Evolutionary conservation across 2,329 filamentous ascomycete genomes (phyloP).

Genomic region (Penicillium brevicompactum): DNA sequence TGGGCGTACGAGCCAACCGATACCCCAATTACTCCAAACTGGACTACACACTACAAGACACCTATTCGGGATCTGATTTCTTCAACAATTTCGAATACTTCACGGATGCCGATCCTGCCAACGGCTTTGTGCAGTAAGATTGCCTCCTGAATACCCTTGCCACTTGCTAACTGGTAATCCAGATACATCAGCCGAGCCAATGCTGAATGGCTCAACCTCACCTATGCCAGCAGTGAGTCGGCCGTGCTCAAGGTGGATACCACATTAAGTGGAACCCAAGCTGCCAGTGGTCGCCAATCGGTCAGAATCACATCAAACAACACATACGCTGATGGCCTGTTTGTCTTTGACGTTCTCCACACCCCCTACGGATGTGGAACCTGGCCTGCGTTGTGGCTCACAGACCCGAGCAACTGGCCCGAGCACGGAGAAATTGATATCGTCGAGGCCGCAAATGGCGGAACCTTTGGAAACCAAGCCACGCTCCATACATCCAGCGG

Average conservation of each 20-base stretch:
- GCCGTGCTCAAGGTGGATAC: conserved; percentile 57
- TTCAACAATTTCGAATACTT: conserved; percentile 50
- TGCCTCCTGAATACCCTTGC: too few relatives aligned
- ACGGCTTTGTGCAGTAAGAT: conserved; percentile 48
- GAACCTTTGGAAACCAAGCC: conserved; percentile 58
- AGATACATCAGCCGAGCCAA: conserved; percentile 45
- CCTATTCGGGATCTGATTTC: conserved; percentile 41
- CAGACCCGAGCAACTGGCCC: conserved; percentile 64
- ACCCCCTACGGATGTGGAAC: conserved; percentile 65
- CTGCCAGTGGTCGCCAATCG: conserved; percentile 58
- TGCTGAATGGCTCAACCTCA: conserved; percentile 54
- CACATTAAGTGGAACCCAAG: conserved; percentile 57
- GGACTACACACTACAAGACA: conserved; percentile 41
- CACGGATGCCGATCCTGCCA: conserved; percentile 41
- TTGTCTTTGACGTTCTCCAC: conserved; percentile 67
- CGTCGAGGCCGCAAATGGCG: conserved; percentile 61
- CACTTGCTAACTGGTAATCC: not conserved
- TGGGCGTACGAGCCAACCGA: conserved; percentile 35
- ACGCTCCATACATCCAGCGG: conserved; percentile 62
- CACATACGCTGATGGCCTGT: conserved; percentile 63
- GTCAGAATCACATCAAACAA: conserved; percentile 64
- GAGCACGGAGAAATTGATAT: conserved; percentile 66
- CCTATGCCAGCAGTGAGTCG: conserved; percentile 55
- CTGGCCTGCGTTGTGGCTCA: conserved; percentile 69
- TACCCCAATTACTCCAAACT: conserved; percentile 38